Conservation (phyloP, 768 basidiomycete genomes). For the Coprinopsis marcescibilis region DNA sequence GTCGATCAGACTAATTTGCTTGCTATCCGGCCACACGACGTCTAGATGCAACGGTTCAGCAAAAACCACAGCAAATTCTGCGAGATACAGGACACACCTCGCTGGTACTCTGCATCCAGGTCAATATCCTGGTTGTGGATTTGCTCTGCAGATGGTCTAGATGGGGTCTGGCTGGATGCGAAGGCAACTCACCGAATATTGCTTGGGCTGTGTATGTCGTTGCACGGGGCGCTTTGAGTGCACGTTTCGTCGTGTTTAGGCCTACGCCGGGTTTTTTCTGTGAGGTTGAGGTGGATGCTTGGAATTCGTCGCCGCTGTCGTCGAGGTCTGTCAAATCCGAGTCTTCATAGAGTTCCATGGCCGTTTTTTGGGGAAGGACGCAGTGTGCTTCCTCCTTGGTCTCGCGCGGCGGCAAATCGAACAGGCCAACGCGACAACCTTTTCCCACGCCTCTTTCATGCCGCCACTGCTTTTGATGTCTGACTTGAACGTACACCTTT, state of each 20-base stretch:
- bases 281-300: too few species aligned
- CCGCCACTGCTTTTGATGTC: too few species aligned
- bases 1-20: constrained; percentile 73
- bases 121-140: constrained; percentile 59
- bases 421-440: too few species aligned
- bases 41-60: constrained; percentile 33
- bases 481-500: too few species aligned
- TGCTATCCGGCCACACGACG: constrained; percentile 74
- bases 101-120: constrained; percentile 74
- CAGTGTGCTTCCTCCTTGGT: too few species aligned
- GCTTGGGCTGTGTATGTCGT: constrained; percentile 63
- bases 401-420: too few species aligned
- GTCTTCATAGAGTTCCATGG: too few species aligned
- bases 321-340: too few species aligned
- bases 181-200: constrained; percentile 42
- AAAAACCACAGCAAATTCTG: background rate
- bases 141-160: constrained; percentile 44
- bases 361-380: too few species aligned
- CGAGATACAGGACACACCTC: constrained; percentile 40
- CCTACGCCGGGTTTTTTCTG: constrained; percentile 14
- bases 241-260: constrained; percentile 35
- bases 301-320: constrained; percentile 13
- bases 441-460: too few species aligned
- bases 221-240: constrained; percentile 49
- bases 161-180: constrained; percentile 2